Evolutionary conservation across 192 early-diverging fungal species (phyloP), one percentile per base, ranked within the genome.

Genomic region (Coemansia sp.): DNA sequence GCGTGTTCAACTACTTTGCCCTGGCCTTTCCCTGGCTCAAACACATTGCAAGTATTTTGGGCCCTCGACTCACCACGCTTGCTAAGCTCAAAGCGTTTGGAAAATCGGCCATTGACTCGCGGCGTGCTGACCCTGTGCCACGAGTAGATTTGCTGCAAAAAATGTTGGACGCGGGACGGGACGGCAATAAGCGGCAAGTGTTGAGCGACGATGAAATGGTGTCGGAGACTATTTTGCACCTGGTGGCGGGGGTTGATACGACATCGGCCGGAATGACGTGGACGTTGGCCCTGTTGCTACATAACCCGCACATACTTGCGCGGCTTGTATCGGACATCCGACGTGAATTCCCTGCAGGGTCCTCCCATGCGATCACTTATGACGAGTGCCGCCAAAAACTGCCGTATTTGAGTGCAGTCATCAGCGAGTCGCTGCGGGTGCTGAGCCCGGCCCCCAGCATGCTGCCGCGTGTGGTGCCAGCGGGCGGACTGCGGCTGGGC

Each of bases 211-310:
- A 54, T 2, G 69, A 81, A 38, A 72, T 84, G 37, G 65, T 71
- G 12, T 66, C 71, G 4, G 80, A 84, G 38, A 64, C 61, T 0
- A 65, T 73, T 17, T 40, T 82, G 31, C 79, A 82, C 17, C 64
- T 84, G 19, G 53, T 82, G 1, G 75, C 78, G 0, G 83, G 83
- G 1, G 69, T 75, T 2, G 80, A 84, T 11, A 82, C 83, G 1
- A 84, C 83, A 2, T 62, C 75, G 12, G 36, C 58, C 10, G 74
- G 76, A 5, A 56, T 82, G 19, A 76, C 69, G 0, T 84, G 80
- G 83, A 71, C 81, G 1, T 12, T 82, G 46, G 47, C 64, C 0
- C 59, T 78, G 59, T 59, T 84, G 4, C 51, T 84, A 14, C 49
- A 68, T 9, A 61, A 84, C 65, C 83, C 80, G 10, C 44, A 68